Base-by-base conservation (phyloP, 2,329 filamentous ascomycete genomes). In the Aspergillus hortae region DNA sequence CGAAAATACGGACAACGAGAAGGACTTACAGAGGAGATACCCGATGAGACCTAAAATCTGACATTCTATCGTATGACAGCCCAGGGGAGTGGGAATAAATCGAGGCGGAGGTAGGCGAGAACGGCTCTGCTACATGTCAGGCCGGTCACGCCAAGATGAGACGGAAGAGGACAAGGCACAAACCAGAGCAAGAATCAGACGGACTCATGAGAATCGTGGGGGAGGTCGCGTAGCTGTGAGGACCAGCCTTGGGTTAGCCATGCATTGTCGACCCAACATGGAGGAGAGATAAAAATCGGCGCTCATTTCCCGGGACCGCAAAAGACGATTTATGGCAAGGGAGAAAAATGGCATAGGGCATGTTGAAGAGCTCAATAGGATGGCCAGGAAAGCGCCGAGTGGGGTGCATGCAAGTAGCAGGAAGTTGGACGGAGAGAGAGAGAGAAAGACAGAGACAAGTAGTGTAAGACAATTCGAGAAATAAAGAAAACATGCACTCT, bases 151-250 rank as follows among this genome's bases (percentile, higher is more conserved):
- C 40, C 17, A 42, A 23, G n/a, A 42, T 42, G 15, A 33, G 30
- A 11, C 14, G 5, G 23, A 14, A 23, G 38, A 51, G 32, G 32
- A 38, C 32, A 21, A 27, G 36, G 12, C 75, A 76, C 58, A 77
- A 81, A 63, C 79, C 80, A 51, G 76, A 78, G 51, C 77, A 79
- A 55, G 80, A 80, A 69, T 83, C 80, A 48, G 72, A 63, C 48
- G 74, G 72, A 58, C 71, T 75, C 67, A 76, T 70, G 54, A 81
- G 76, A 61, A 81, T 75, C 59, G 76, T 74, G 63, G 75, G 68
- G 54, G 72, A 72, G 56, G 74, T 62, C 56, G 77, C 74, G 67
- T 79, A 83, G 66, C 80, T 82, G 69, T 57, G 66, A 62, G 60
- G 58, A 61, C 51, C 51, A 52, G 56, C 40, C 49, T 35, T 44